A percentile compares a stretch with the other conserved stretches of the same genome.
Conservation (phyloP, 257 asterid species). For the Fraxinus pennsylvanica region DNA sequence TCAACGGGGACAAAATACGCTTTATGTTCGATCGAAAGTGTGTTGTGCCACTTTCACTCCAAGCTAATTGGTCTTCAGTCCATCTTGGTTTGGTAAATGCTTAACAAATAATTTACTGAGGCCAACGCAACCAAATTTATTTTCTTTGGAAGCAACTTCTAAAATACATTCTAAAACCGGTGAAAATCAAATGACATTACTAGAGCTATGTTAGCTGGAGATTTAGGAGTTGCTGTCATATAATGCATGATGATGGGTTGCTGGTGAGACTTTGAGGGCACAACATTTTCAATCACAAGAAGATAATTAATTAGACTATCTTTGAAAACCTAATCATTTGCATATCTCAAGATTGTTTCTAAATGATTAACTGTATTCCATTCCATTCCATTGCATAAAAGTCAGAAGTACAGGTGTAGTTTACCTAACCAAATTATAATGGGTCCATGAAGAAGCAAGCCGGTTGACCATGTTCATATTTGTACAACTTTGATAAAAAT, state of each 20-base stretch:
- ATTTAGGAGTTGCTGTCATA: too few species aligned
- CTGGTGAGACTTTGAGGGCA: background rate
- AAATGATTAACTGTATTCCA: background rate
- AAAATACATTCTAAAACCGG: too few species aligned
- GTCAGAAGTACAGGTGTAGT: constrained; percentile 32
- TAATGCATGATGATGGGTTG: background rate
- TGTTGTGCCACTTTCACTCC: too few species aligned
- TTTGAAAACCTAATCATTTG: background rate
- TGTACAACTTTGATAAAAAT: background rate
- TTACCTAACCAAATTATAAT: constrained; percentile 35
- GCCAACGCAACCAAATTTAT: too few species aligned
- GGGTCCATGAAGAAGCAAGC: constrained; percentile 36
- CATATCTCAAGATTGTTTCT: background rate
- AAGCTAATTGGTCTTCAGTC: too few species aligned
- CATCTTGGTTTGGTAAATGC: too few species aligned
- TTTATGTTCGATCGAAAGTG: too few species aligned
- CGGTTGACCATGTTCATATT: background rate
- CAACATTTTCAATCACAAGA: background rate
- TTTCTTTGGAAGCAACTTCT: too few species aligned
- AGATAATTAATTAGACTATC: background rate
- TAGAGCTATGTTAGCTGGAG: too few species aligned
- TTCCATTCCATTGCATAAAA: constrained; percentile 17
- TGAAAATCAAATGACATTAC: too few species aligned
- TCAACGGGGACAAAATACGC: too few species aligned
- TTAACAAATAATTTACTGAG: too few species aligned